Base-by-base conservation (phyloP, 345 rosid genomes). In the Noccaea caerulescens region DNA sequence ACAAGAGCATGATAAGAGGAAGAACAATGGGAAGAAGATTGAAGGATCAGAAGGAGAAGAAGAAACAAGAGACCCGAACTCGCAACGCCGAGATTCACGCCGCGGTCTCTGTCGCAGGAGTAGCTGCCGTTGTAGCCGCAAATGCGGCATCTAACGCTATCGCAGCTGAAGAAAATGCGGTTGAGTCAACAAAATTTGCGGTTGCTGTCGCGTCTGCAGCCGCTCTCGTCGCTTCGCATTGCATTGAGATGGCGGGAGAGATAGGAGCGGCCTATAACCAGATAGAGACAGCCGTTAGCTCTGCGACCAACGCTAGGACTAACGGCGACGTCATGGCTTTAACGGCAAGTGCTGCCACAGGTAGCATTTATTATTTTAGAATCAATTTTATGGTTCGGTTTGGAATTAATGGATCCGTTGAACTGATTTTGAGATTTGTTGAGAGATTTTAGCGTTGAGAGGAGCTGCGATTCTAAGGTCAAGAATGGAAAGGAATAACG, bases 291-390 rank as follows among this genome's bases (percentile, higher is more conserved):
- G 93, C 77, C 6, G 90, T 93, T 51, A 85, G 82, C 85, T 93
- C 96, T 14, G 93, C 98, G 9, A 79, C 87, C 16, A 93, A 84
- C 45, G 92, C 90, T 14, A 90, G 75, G 81, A 86, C 85, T 54
- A 88, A 82, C 63, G 97, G 98, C 50, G 97, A 93, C 72, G 77
- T 93, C 80, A 88, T 93, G 91, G 87, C 96, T 77, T 74, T 93
- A 75, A 93, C 98, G 18, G 97, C 98, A 3, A 93, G 92, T 59
- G 96, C 98, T 76, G 97, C 98, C 30, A 93, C 98, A 81, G 98
- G 98, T 90, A 79, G 10, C 25, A 13, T 8, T 39, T 25, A 5
- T 39, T 36, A 14, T 49, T 23, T 13, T 14, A 25, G 30, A 25
- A n/a, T 23, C 25, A 5, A 12, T 13, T 39, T 10, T 8, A 38